Conservation (phyloP, 2,329 filamentous ascomycete species). For the Trematosphaeria pertusa region DNA sequence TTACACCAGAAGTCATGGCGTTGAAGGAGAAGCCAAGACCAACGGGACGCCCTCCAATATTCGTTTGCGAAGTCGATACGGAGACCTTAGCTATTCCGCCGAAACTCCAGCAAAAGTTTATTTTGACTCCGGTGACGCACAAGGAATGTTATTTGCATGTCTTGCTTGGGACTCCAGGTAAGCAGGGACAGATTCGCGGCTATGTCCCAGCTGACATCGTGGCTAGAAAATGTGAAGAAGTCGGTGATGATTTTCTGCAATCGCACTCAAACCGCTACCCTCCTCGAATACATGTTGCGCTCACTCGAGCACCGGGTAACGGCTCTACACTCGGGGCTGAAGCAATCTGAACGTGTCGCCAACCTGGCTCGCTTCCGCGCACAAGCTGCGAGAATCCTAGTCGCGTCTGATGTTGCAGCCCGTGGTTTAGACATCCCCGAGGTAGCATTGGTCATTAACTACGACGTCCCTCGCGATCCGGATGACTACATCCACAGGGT, state of each 20-base stretch:
- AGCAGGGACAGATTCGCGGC: background rate
- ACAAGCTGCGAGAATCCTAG: conserved; percentile 83
- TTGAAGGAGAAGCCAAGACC: conserved; percentile 80
- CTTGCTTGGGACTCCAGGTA: conserved; percentile 72
- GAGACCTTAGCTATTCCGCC: conserved; percentile 75
- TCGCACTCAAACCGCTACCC: conserved; percentile 84
- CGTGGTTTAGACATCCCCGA: conserved; percentile 95
- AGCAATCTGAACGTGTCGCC: conserved; percentile 81
- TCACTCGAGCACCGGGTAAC: conserved; percentile 89
- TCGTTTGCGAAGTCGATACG: conserved; percentile 87
- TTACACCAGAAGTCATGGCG: conserved; percentile 89
- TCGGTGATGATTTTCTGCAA: conserved; percentile 95
- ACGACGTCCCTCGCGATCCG: conserved; percentile 92
- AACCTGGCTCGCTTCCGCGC: conserved; percentile 94
- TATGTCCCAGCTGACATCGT: conserved; percentile 45
- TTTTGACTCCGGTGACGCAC: conserved; percentile 89
- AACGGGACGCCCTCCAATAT: conserved; percentile 76
- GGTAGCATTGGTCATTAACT: conserved; percentile 90
- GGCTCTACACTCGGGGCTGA: conserved; percentile 84
- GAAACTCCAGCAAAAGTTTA: conserved; percentile 81
- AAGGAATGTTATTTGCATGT: conserved; percentile 94
- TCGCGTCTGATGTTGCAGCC: conserved; percentile 94
- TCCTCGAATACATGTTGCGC: conserved; percentile 86
- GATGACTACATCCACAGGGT: conserved; percentile 97
- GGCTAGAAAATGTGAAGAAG: conserved; percentile 69